Evolutionary conservation across 1,139 yeast species (phyloP).

Genomic region (Kurtzmaniella quercitrusa): DNA sequence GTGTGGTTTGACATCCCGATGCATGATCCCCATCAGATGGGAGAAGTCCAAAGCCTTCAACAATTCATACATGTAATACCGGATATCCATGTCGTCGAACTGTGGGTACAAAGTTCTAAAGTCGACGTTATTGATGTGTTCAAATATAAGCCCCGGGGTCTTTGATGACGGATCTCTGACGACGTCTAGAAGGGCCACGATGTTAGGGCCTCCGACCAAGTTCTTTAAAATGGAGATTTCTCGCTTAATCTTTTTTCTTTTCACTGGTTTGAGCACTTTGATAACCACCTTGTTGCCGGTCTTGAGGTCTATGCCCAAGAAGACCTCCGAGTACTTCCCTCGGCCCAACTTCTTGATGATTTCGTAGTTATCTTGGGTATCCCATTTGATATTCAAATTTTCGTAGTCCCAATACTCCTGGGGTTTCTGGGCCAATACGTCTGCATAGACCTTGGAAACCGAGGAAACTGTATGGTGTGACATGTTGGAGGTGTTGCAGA

Average conservation of each 20-base stretch:
- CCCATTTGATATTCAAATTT: constrained; percentile 42
- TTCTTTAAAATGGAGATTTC: constrained; percentile 92
- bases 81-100: constrained; percentile 75
- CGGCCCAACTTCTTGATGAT: constrained; percentile 43
- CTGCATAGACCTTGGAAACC: constrained; percentile 39
- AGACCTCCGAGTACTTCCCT: constrained; percentile 48
- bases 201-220: constrained; percentile 81
- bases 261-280: constrained; percentile 94
- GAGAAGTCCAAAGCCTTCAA: constrained; percentile 88
- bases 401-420: constrained; percentile 49
- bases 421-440: constrained; percentile 40
- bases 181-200: constrained; percentile 75
- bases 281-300: constrained; percentile 57
- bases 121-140: constrained; percentile 85
- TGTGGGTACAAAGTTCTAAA: constrained; percentile 91
- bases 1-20: constrained; percentile 97
- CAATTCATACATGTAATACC: constrained; percentile 85
- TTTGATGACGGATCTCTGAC: constrained; percentile 88
- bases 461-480: constrained; percentile 22
- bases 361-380: constrained; percentile 45
- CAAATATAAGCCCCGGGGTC: constrained; percentile 92
- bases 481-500: constrained; percentile 3
- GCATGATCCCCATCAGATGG: constrained; percentile 98
- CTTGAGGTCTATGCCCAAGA: constrained; percentile 33
- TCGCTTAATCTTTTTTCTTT: constrained; percentile 91